These are phyloP conservation scores for Abrus pulchellus DNA, from an alignment of 306 rosid genomes.

Conservation along the genomic window DNA sequence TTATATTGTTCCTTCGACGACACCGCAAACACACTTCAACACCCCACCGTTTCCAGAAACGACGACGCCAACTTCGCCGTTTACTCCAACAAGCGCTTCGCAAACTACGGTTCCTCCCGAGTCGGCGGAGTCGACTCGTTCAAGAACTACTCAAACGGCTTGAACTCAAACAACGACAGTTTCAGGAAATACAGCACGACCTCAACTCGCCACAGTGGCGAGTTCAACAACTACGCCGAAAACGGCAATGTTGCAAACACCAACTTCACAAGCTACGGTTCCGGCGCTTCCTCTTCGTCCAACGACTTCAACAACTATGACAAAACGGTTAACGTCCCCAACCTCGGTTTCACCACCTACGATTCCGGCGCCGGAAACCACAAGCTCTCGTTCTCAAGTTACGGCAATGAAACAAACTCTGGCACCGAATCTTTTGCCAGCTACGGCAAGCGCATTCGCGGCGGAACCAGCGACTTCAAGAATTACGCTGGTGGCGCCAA, in stretches of 20 bases:
- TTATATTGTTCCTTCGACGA: constrained; percentile 67
- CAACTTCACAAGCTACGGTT: constrained; percentile 69
- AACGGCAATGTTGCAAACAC: constrained; percentile 75
- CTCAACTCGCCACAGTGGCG: constrained; percentile 60
- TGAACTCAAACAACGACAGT: constrained; percentile 73
- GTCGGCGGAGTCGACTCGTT: constrained; percentile 70
- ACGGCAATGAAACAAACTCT: constrained; percentile 81
- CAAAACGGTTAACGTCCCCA: constrained; percentile 75
- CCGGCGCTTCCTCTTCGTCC: constrained; percentile 57
- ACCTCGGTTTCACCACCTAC: constrained; percentile 75
- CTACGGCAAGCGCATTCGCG: constrained; percentile 73
- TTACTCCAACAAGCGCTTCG: constrained; percentile 70
- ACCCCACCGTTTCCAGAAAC: background rate
- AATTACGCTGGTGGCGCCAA: constrained; percentile 70
- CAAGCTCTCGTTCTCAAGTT: constrained; percentile 70
- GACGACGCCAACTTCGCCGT: constrained; percentile 61
- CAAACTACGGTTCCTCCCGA: constrained; percentile 66
- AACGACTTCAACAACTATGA: constrained; percentile 73
- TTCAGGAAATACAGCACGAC: constrained; percentile 66
- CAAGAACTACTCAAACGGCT: constrained; percentile 79
- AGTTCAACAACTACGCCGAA: constrained; percentile 72
- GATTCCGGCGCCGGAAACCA: constrained; percentile 67
- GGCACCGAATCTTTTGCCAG: constrained; percentile 69
- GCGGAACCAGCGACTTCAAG: constrained; percentile 64
- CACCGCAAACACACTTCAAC: background rate